Evolutionary conservation across 169 alveolate species (phyloP).

Genomic region (Pseudocohnilembus persalinus): DNA sequence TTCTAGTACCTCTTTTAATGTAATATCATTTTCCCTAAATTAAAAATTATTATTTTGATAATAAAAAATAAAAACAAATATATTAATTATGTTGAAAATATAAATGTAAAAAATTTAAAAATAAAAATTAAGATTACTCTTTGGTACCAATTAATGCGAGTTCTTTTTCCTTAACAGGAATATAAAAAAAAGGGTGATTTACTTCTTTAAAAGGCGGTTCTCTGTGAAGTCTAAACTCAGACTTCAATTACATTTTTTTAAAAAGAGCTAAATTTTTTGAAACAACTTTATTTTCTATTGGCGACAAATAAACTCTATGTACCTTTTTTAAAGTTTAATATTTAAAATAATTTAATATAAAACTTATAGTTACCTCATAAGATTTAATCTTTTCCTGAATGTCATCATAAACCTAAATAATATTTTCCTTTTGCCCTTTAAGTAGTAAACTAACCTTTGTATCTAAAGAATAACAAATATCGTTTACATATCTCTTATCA

Average conservation of each 20-base stretch:
- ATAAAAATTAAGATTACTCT: slow-evolving; percentile 19
- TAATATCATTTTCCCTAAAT: slow-evolving; percentile 18
- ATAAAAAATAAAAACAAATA: not conserved
- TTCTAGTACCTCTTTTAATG: slow-evolving; percentile 15
- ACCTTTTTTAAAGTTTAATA: slow-evolving; percentile 9
- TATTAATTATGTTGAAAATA: no score
- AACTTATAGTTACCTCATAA: slow-evolving; percentile 26
- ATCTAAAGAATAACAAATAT: slow-evolving; percentile 14
- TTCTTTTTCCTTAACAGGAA: slow-evolving; percentile 44
- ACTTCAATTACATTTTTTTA: slow-evolving; percentile 11
- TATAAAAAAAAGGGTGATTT: slow-evolving; percentile 47
- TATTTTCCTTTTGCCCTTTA: slow-evolving; percentile 17
- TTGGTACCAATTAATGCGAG: slow-evolving; percentile 41
- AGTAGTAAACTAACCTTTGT: slow-evolving; percentile 2
- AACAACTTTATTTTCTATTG: slow-evolving; percentile 39
- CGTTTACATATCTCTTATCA: slow-evolving; percentile 26
- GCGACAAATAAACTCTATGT: slow-evolving; percentile 31
- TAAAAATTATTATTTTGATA: no score
- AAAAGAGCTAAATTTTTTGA: slow-evolving; percentile 15
- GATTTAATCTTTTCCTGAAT: slow-evolving; percentile 10
- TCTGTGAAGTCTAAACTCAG: slow-evolving; percentile 43
- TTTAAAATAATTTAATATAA: not conserved
- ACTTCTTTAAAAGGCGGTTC: slow-evolving; percentile 42
- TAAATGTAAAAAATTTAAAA: not conserved
- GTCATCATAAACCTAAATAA: slow-evolving; percentile 5